Base-by-base conservation (phyloP, 2,329 filamentous ascomycete species). In the Calcarisporium arbuscula region DNA sequence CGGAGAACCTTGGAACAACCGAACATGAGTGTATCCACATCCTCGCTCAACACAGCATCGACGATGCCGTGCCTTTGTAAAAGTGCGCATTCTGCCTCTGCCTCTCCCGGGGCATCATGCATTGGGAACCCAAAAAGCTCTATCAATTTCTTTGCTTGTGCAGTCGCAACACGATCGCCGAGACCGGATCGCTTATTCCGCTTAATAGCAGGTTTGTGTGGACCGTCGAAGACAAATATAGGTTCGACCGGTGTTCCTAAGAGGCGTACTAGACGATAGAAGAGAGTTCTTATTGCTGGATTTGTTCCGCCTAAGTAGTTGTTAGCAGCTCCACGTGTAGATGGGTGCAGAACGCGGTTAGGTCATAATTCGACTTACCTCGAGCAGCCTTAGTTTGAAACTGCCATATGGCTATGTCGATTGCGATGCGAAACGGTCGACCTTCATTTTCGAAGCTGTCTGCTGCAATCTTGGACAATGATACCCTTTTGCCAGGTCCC, bases 21-120 rank as follows among this genome's bases (percentile, higher is more conserved):
- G 62, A 96, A 96, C 90, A 96, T 96, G 50, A 96, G 75, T 3
- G 90, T 92, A 55, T 98, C 92, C 28, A 95, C 88, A 65, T 98
- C 92, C 56, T 98, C 89, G 56, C 86, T 95, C 48, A 98, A 68
- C 2, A 96, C 92, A 0, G 86, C 90, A 57, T 98, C 92, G 1
- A 95, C 89, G 8, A 95, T 67, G 1, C 87, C 88, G 29, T 81
- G 73, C 39, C 73, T 71, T 52, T 98, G 89, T 4, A 98, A 61
- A 12, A 92, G 63, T 0, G 92, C 92, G 46, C 92, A 98, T 61
- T 98, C 92, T 2, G 92, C 92, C 56, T 98, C 92, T 4, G 90
- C 92, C 55, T 98, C 92, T 8, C 92, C 92, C 0, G 90, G 92
- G 6, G 92, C 92, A 50, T 87, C 78, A 56, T 96, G 88, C 31